These are phyloP conservation scores for Penicillium lividum DNA, from an alignment of 495 filamentous ascomycete genomes.

Conservation along the genomic window DNA sequence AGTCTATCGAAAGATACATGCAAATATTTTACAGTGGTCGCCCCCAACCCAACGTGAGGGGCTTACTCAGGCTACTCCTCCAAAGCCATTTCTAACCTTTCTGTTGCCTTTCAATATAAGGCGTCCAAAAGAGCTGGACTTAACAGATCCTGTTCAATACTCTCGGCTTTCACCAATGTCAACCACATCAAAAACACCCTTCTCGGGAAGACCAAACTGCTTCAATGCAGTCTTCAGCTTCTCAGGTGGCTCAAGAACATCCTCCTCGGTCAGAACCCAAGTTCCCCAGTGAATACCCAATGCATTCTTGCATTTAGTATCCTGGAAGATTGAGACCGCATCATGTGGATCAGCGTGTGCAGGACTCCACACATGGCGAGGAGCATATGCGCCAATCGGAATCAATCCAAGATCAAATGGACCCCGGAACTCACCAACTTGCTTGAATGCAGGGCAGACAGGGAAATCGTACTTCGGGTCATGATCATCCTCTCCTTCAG, in stretches of 20 bases:
- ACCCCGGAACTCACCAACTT: conserved; percentile 80
- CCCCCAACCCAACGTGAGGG: not conserved
- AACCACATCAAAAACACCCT: conserved; percentile 83
- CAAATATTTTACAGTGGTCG: not conserved
- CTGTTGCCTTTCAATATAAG: not conserved
- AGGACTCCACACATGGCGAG: conserved; percentile 70
- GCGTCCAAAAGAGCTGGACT: not conserved
- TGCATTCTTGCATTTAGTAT: conserved; percentile 79
- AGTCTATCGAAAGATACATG: not conserved
- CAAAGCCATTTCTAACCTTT: not conserved
- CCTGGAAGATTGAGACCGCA: conserved; percentile 84
- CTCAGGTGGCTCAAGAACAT: conserved; percentile 79
- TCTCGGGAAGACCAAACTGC: conserved; percentile 66
- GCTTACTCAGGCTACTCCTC: not conserved
- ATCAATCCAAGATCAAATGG: conserved; percentile 93
- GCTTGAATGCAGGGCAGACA: conserved; percentile 79
- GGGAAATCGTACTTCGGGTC: conserved; percentile 69
- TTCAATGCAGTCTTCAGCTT: conserved; percentile 75
- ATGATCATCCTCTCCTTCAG: conserved; percentile 72
- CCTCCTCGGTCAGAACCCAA: conserved; percentile 86
- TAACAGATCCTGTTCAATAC: conserved; percentile 46
- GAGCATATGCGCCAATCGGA: conserved; percentile 90
- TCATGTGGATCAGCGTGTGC: conserved; percentile 92
- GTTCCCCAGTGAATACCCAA: conserved; percentile 95
- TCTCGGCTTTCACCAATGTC: conserved; percentile 86